A percentile compares a stretch with the other conserved stretches of the same genome.
Conservation (phyloP, 805 yeast genomes). For the Grigorovia transvaalensis region DNA sequence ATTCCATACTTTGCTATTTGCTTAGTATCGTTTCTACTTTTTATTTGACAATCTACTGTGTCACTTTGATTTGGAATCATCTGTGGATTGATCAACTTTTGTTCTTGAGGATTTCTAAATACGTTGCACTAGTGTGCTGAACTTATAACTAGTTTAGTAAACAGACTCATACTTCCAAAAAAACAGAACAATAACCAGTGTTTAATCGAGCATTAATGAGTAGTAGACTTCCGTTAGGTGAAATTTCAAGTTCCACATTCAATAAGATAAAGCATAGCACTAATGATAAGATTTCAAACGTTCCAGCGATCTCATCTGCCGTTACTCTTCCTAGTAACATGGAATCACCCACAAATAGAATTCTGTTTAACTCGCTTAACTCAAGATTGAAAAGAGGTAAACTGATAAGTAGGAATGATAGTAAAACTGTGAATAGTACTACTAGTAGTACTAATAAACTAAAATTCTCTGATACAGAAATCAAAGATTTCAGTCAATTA, state of each 20-base stretch:
- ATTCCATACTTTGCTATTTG: background rate
- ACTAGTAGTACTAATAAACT: background rate
- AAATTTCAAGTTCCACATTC: slow-evolving; percentile 18
- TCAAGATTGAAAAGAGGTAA: background rate
- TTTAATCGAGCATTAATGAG: background rate
- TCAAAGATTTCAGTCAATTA: slow-evolving; percentile 8
- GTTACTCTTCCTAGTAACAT: background rate
- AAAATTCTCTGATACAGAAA: background rate
- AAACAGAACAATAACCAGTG: background rate
- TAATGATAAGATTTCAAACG: background rate
- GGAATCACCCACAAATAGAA: slow-evolving; percentile 4
- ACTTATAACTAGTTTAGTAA: too few species aligned
- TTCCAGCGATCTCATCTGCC: background rate
- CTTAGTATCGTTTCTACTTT: too few species aligned
- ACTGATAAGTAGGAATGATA: background rate
- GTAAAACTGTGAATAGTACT: background rate
- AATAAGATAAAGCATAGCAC: slow-evolving; percentile 10
- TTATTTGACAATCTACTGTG: too few species aligned
- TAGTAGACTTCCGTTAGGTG: slow-evolving; percentile 19
- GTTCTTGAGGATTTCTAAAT: too few species aligned
- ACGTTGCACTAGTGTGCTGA: too few species aligned
- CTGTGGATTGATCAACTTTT: too few species aligned
- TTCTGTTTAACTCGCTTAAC: background rate
- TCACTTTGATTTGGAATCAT: too few species aligned
- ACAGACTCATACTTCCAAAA: background rate